These are phyloP conservation scores for Hygrophorus russula DNA, from an alignment of 768 basidiomycete genomes.

Conservation along the genomic window DNA sequence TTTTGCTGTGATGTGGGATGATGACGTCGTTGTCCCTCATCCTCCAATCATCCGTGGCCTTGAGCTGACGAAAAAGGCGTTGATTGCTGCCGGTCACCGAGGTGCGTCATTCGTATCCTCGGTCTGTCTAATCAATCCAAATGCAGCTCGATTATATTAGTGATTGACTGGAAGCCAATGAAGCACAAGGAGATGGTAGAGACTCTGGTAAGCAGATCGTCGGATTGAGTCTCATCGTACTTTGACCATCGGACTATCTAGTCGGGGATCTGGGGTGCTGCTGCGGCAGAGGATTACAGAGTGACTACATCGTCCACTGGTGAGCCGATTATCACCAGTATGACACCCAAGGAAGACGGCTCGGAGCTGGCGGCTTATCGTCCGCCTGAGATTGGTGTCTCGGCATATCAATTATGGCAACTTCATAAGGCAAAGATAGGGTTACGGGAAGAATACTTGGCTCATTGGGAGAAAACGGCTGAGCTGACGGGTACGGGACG, in stretches of 20 bases:
- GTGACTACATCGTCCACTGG: slow-evolving; percentile 23
- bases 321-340: slow-evolving; percentile 44
- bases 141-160: slow-evolving; percentile 21
- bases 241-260: slow-evolving; percentile 9
- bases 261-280: slow-evolving; percentile 34
- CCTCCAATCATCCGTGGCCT: slow-evolving; percentile 57
- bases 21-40: slow-evolving; percentile 46
- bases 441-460: slow-evolving; percentile 45
- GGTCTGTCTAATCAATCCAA: neutral
- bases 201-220: slow-evolving; percentile 23
- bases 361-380: neutral
- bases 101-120: slow-evolving; percentile 24
- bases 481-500: slow-evolving; percentile 51
- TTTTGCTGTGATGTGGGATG: slow-evolving; percentile 57
- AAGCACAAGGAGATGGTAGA: slow-evolving; percentile 37
- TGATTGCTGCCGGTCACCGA: slow-evolving; percentile 52
- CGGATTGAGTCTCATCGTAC: neutral
- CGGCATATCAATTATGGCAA: slow-evolving; percentile 45
- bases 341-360: slow-evolving; percentile 23
- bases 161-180: slow-evolving; percentile 57
- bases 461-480: slow-evolving; percentile 49
- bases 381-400: neutral
- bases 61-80: slow-evolving; percentile 40
- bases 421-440: slow-evolving; percentile 39
- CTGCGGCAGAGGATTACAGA: slow-evolving; percentile 34